Percentiles rank a stretch among this genome's conserved stretches.
Conservation (phyloP, 2,329 filamentous ascomycete species). For the Arthroderma sp. region DNA sequence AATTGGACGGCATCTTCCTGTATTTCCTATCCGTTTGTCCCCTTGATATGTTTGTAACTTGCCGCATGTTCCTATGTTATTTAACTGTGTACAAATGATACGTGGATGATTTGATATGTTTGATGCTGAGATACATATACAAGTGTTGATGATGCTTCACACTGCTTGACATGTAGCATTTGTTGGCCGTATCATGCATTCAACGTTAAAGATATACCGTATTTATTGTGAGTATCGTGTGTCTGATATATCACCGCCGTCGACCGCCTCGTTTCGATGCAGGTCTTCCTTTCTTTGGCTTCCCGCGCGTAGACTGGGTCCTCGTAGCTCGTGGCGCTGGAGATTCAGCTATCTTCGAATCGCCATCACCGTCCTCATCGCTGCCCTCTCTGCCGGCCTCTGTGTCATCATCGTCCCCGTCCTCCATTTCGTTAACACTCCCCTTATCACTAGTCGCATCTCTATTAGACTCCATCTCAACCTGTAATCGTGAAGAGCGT, state of each 20-base stretch:
- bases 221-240: neutral
- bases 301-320: constrained; percentile 23
- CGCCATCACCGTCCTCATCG: constrained; percentile 29
- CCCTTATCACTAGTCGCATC: constrained; percentile 20
- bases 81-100: constrained; percentile 1
- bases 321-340: constrained; percentile 26
- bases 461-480: constrained; percentile 26
- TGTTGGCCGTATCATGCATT: neutral
- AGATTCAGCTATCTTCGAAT: constrained; percentile 27
- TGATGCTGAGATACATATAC: neutral
- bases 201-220: neutral
- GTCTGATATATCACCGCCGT: constrained; percentile 14
- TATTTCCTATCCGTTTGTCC: neutral
- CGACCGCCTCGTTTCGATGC: constrained; percentile 28
- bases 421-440: constrained; percentile 29
- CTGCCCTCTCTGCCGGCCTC: constrained; percentile 28
- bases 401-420: constrained; percentile 31
- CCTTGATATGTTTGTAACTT: neutral
- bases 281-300: constrained; percentile 22
- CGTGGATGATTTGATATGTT: neutral
- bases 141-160: neutral
- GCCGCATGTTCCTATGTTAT: neutral
- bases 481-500: constrained; percentile 30
- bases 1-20: neutral
- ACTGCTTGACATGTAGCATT: neutral